Conservation (phyloP, 2,329 filamentous ascomycete genomes). For the Aspergillus fischeri region DNA sequence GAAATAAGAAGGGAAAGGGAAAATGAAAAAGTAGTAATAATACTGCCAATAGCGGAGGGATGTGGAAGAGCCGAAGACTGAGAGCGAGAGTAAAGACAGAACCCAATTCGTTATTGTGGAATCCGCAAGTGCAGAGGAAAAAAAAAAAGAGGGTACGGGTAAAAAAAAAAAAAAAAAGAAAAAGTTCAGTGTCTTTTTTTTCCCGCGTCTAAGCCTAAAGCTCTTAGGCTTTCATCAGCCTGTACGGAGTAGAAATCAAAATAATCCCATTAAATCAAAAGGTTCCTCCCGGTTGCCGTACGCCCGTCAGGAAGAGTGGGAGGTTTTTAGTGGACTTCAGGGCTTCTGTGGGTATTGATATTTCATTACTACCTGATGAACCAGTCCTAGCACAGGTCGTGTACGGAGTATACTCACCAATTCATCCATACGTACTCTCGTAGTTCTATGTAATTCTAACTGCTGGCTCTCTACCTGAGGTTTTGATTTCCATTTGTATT, state of each 20-base stretch:
- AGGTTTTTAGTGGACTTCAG: slow-evolving; percentile 18
- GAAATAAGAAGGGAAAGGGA: slow-evolving; percentile 12
- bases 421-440: slow-evolving; percentile 6
- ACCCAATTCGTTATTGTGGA: slow-evolving; percentile 9
- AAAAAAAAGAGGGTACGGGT: neutral
- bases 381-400: slow-evolving; percentile 1
- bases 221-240: slow-evolving; percentile 3
- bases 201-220: slow-evolving; percentile 15
- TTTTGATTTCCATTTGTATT: neutral
- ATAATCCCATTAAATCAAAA: slow-evolving; percentile 1
- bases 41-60: slow-evolving; percentile 16
- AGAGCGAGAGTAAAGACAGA: slow-evolving; percentile 8
- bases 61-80: slow-evolving; percentile 16
- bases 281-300: slow-evolving; percentile 14
- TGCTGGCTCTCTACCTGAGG: neutral
- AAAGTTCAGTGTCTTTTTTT: slow-evolving; percentile 5
- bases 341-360: slow-evolving; percentile 23
- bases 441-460: neutral
- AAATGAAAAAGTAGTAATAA: slow-evolving; percentile 13
- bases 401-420: too few relatives aligned
- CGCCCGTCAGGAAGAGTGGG: slow-evolving; percentile 11
- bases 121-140: slow-evolving; percentile 9
- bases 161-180: slow-evolving; percentile 15
- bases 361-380: slow-evolving; percentile 7
- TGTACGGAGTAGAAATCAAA: neutral